Evolutionary conservation across 495 filamentous ascomycete genomes (phyloP).

Genomic region (Talaromyces stipitatus): DNA sequence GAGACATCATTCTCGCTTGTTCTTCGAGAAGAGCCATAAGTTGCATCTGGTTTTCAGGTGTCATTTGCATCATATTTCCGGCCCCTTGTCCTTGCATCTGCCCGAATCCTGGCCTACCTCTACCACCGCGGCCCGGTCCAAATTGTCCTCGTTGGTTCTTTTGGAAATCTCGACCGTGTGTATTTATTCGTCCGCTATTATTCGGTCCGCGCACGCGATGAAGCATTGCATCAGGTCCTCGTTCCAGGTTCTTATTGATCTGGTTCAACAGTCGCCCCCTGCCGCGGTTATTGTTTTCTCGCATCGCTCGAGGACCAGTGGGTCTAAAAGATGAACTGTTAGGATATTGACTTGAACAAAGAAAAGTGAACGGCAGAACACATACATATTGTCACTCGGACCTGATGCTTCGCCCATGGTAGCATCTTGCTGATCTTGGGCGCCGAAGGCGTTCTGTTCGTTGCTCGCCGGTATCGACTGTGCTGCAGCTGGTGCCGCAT

Average conservation of each 20-base stretch:
- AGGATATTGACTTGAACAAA: not conserved
- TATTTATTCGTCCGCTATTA: slow-evolving; percentile 69
- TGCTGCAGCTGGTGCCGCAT: slow-evolving; percentile 11
- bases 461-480: slow-evolving; percentile 30
- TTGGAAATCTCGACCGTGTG: slow-evolving; percentile 62
- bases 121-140: slow-evolving; percentile 36
- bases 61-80: slow-evolving; percentile 46
- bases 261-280: slow-evolving; percentile 81
- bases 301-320: slow-evolving; percentile 93
- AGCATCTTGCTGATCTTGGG: slow-evolving; percentile 40
- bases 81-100: slow-evolving; percentile 33
- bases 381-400: slow-evolving; percentile 61
- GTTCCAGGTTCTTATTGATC: slow-evolving; percentile 79
- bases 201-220: slow-evolving; percentile 72
- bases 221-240: slow-evolving; percentile 61
- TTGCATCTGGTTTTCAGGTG: slow-evolving; percentile 65
- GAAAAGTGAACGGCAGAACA: slow-evolving; percentile 10
- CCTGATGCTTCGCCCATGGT: slow-evolving; percentile 61
- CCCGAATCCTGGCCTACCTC: slow-evolving; percentile 29
- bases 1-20: slow-evolving; percentile 78
- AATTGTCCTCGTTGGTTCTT: slow-evolving; percentile 56
- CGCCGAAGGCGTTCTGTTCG: slow-evolving; percentile 15
- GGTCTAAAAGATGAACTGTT: slow-evolving; percentile 50
- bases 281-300: slow-evolving; percentile 53
- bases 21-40: slow-evolving; percentile 82